Evolutionary conservation across 1,284 basidiomycete genomes (phyloP).

Genomic region (Jaminaea rosea): DNA sequence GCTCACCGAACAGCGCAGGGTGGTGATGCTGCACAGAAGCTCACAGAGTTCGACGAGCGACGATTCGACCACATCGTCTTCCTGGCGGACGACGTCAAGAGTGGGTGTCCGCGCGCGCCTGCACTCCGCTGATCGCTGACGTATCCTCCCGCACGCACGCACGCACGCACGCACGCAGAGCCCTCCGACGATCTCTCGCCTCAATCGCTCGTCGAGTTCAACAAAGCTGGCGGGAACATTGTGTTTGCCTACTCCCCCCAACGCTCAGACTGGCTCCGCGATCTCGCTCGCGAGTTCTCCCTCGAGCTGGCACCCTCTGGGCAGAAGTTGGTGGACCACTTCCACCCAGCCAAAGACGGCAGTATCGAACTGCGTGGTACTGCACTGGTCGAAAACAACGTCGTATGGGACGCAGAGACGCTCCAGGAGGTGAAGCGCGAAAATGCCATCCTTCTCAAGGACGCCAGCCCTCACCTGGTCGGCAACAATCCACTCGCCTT

Average conservation of each 20-base stretch:
- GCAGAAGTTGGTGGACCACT: slow-evolving; percentile 50
- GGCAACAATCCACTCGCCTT: slow-evolving; percentile 71
- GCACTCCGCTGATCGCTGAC: background rate
- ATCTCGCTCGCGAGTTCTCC: slow-evolving; percentile 54
- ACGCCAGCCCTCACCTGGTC: slow-evolving; percentile 65
- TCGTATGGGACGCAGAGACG: slow-evolving; percentile 38
- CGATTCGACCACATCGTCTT: slow-evolving; percentile 39
- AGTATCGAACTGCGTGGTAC: too few relatives aligned
- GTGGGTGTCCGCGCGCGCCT: slow-evolving; percentile 2
- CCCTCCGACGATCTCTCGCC: slow-evolving; percentile 70
- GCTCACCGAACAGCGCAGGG: slow-evolving; percentile 17
- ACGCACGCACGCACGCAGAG: slow-evolving; percentile 50
- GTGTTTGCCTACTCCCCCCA: slow-evolving; percentile 68
- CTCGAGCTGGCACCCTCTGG: slow-evolving; percentile 52
- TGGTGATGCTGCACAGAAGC: slow-evolving; percentile 12
- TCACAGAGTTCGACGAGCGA: slow-evolving; percentile 30
- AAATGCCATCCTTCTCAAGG: slow-evolving; percentile 56
- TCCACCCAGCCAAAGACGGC: slow-evolving; percentile 18
- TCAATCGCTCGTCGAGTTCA: slow-evolving; percentile 66
- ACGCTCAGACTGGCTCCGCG: slow-evolving; percentile 50
- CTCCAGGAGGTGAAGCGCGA: slow-evolving; percentile 52
- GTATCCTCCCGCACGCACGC: background rate
- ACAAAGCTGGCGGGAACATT: slow-evolving; percentile 65
- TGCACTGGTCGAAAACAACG: slow-evolving; percentile 37
- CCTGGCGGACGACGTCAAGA: slow-evolving; percentile 24